A percentile compares a stretch with the other conserved stretches of the same genome.
Conservation (phyloP, 768 basidiomycete genomes). For the Bullera alba region DNA sequence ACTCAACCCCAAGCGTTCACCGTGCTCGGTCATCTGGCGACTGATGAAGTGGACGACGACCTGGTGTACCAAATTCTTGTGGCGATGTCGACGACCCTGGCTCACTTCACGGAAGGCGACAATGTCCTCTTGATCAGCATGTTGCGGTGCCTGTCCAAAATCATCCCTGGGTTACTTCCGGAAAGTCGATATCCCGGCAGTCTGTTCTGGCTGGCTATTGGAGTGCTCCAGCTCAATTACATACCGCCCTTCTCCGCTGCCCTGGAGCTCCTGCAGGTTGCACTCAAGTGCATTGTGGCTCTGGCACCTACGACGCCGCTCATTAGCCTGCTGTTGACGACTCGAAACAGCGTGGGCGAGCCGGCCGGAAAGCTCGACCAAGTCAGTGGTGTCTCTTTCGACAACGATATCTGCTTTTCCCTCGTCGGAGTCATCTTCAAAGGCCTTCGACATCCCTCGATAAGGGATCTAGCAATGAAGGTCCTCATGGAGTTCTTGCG, state of each 20-base stretch:
- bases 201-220: conserved; percentile 82
- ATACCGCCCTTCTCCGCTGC: conserved; percentile 62
- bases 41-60: conserved; percentile 82
- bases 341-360: conserved; percentile 60
- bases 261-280: conserved; percentile 57
- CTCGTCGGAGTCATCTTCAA: conserved; percentile 79
- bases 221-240: conserved; percentile 70
- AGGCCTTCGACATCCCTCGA: conserved; percentile 63
- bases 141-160: conserved; percentile 73
- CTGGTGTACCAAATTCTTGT: conserved; percentile 88
- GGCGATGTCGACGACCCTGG: conserved; percentile 67
- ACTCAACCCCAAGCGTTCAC: conserved; percentile 84
- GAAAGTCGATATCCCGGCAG: conserved; percentile 63
- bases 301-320: conserved; percentile 47
- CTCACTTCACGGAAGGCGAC: conserved; percentile 60
- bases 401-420: conserved; percentile 70
- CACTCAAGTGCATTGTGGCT: conserved; percentile 59
- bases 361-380: conserved; percentile 66
- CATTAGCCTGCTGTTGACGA: conserved; percentile 50
- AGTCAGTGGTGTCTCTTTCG: conserved; percentile 67
- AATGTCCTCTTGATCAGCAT: conserved; percentile 73
- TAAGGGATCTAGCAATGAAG: conserved; percentile 49
- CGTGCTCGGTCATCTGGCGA: conserved; percentile 71
- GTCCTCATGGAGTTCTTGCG: conserved; percentile 56
- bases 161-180: conserved; percentile 62